Percentiles rank a stretch among this genome's conserved stretches.
Evolutionary conservation across 2,329 filamentous ascomycete genomes (phyloP).

Genomic region (Dactylellina sp.): DNA sequence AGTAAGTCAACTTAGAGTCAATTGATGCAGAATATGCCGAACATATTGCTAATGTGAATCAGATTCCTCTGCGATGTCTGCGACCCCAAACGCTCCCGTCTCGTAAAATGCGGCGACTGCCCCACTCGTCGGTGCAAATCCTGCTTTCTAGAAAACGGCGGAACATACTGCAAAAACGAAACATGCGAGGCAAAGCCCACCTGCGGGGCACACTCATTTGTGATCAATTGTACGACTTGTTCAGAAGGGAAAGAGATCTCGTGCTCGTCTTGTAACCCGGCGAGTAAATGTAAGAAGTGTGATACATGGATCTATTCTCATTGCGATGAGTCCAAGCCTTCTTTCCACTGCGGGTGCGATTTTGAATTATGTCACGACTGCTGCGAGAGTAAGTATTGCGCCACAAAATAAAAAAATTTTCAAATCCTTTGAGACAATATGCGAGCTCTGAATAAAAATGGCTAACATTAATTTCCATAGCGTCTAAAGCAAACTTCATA

Average conservation of each 20-base stretch:
- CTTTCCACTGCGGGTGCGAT: constrained; percentile 44
- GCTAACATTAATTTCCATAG: constrained; percentile 17
- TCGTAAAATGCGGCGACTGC: constrained; percentile 47
- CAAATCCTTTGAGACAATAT: too few relatives aligned
- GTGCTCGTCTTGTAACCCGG: constrained; percentile 50
- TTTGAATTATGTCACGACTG: constrained; percentile 43
- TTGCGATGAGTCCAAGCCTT: constrained; percentile 29
- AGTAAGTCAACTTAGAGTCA: constrained; percentile 28
- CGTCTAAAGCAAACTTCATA: constrained; percentile 35
- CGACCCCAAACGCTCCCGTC: constrained; percentile 36
- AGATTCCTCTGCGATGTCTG: constrained; percentile 52
- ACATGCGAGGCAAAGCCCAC: constrained; percentile 31
- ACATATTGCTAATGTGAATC: neutral
- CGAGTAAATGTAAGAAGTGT: constrained; percentile 47
- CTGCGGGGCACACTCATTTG: constrained; percentile 40
- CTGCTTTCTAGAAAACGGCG: constrained; percentile 44
- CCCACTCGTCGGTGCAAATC: constrained; percentile 41
- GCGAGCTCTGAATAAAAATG: neutral
- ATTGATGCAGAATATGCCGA: neutral
- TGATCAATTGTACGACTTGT: constrained; percentile 34
- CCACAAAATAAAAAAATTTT: too few relatives aligned
- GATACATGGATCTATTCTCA: constrained; percentile 47
- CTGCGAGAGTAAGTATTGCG: constrained; percentile 39
- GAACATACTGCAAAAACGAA: constrained; percentile 29
- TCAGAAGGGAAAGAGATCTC: constrained; percentile 43